Percentiles rank a stretch among this genome's conserved stretches.
Conservation (phyloP, 2,329 filamentous ascomycete genomes). For the Penicillium sp. region DNA sequence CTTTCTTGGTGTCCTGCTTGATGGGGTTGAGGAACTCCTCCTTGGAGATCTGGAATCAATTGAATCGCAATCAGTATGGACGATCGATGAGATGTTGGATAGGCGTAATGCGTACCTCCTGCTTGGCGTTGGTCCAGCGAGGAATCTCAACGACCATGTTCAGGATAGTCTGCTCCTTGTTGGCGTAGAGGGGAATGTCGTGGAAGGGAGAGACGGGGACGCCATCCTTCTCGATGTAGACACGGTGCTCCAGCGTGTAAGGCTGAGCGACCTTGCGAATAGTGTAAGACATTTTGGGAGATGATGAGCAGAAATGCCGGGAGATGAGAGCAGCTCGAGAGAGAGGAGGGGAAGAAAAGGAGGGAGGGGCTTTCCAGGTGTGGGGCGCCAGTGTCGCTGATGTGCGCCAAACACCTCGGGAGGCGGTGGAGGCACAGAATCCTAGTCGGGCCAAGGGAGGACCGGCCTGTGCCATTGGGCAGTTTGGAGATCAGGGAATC, state of each 20-base stretch:
- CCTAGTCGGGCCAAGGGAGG: slow-evolving; percentile 35
- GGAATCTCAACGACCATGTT: slow-evolving; percentile 99
- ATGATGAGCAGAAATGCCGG: slow-evolving; percentile 49
- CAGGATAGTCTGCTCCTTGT: slow-evolving; percentile 89
- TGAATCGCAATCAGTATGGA: slow-evolving; percentile 18
- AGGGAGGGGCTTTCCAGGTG: slow-evolving; percentile 36
- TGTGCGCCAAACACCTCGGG: slow-evolving; percentile 33
- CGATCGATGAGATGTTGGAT: not conserved
- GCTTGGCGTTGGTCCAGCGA: slow-evolving; percentile 99
- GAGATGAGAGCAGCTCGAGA: slow-evolving; percentile 47
- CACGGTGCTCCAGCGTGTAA: slow-evolving; percentile 94
- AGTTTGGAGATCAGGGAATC: not conserved
- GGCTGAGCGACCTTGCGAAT: slow-evolving; percentile 84
- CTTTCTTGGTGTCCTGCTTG: slow-evolving; percentile 99
- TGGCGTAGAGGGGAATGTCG: slow-evolving; percentile 97
- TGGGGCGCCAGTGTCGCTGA: slow-evolving; percentile 44
- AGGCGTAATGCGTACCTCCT: slow-evolving; percentile 69
- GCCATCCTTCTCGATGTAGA: slow-evolving; percentile 98
- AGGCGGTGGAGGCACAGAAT: slow-evolving; percentile 35
- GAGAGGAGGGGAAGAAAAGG: slow-evolving; percentile 27
- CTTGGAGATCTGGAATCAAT: slow-evolving; percentile 79
- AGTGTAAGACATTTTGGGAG: slow-evolving; percentile 58
- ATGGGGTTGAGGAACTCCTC: slow-evolving; percentile 98
- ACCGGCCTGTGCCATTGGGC: slow-evolving; percentile 24
- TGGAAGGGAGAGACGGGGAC: slow-evolving; percentile 92